phyloP scores from a whole-genome alignment of 1,284 basidiomycete species.

The Rhodotorula sp. region DNA sequence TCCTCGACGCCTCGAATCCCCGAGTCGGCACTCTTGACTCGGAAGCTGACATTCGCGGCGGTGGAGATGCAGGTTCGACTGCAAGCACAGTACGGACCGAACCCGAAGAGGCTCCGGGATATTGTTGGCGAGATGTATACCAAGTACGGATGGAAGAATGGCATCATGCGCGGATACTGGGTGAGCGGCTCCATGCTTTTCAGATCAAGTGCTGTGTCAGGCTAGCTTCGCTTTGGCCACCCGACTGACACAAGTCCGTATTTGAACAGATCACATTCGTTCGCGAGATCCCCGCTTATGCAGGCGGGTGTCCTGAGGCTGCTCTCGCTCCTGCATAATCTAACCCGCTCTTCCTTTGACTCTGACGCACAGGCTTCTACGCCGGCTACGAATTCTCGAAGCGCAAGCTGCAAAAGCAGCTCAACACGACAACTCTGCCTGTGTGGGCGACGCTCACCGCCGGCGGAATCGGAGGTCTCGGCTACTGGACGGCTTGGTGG shows the following conservation, averaged over 20 bases:
- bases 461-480: conserved; percentile 83
- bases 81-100: conserved; percentile 82
- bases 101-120: conserved; percentile 63
- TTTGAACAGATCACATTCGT: conserved; percentile 73
- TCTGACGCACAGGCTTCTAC: conserved; percentile 53
- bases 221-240: no score
- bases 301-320: conserved; percentile 58
- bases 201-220: no score
- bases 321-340: conserved; percentile 12
- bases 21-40: no score
- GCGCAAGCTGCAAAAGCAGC: conserved; percentile 65
- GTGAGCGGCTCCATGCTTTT: conserved; percentile 52
- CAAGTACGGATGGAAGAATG: conserved; percentile 76
- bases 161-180: conserved; percentile 97
- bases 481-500: conserved; percentile 93
- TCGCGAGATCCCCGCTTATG: conserved; percentile 92
- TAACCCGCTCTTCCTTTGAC: neutral
- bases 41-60: neutral
- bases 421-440: conserved; percentile 65
- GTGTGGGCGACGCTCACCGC: conserved; percentile 85
- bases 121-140: conserved; percentile 79
- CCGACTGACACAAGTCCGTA: conserved; percentile 1
- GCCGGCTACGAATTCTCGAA: conserved; percentile 87
- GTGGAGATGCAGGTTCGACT: conserved; percentile 79
- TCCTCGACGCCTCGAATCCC: no score